A percentile compares a stretch with the other conserved stretches of the same genome.
Conservation (phyloP, 2,329 filamentous ascomycete genomes). For the Aspergillus vadensis region DNA sequence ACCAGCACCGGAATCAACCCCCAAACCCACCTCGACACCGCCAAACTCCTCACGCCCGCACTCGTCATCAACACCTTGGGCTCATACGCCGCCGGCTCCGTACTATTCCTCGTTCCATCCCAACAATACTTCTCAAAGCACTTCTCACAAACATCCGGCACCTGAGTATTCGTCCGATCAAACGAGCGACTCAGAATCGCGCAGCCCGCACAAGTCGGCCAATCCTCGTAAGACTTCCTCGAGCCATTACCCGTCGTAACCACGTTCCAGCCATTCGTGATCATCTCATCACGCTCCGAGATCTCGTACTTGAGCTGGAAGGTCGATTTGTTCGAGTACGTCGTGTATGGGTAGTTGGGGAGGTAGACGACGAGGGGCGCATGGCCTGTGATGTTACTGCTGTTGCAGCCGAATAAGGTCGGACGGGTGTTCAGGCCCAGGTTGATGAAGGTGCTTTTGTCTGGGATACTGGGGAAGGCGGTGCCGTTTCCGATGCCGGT, state of each 20-base stretch:
- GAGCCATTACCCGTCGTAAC: conserved; percentile 83
- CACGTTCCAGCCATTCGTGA: conserved; percentile 83
- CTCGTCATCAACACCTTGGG: conserved; percentile 8
- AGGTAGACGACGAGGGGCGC: conserved; percentile 74
- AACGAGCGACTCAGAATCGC: conserved; percentile 79
- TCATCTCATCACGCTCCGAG: conserved; percentile 72
- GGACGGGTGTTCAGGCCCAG: conserved; percentile 72
- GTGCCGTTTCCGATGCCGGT: conserved; percentile 65
- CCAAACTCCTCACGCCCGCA: background rate
- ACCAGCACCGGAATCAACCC: background rate
- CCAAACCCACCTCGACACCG: background rate
- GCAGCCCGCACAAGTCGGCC: conserved; percentile 84
- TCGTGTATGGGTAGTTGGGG: conserved; percentile 79
- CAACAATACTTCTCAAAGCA: conserved; percentile 91
- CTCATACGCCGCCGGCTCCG: conserved; percentile 13
- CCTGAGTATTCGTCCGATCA: conserved; percentile 66
- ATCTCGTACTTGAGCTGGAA: conserved; percentile 67
- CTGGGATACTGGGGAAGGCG: conserved; percentile 71
- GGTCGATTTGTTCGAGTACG: conserved; percentile 76
- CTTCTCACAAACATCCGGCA: conserved; percentile 70
- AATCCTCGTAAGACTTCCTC: conserved; percentile 60
- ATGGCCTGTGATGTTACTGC: conserved; percentile 60
- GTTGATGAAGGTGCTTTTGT: conserved; percentile 76
- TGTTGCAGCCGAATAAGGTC: conserved; percentile 79
- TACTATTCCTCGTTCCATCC: conserved; percentile 67